A percentile compares a stretch with the other conserved stretches of the same genome.
Evolutionary conservation across 2,329 filamentous ascomycete species (phyloP).

Genomic region (Pseudogymnoascus sp.): DNA sequence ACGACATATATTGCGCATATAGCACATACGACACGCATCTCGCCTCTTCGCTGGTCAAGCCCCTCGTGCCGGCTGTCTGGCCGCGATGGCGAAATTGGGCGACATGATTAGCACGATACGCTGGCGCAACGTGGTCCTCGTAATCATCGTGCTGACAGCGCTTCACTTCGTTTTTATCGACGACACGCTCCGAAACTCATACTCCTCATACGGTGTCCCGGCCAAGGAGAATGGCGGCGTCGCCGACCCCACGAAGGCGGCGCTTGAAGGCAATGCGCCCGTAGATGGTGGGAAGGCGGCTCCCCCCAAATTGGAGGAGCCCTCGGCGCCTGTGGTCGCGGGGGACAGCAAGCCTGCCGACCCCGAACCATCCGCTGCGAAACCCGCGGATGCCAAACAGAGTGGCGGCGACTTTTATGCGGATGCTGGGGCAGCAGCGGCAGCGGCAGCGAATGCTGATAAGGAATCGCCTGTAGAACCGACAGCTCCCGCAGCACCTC

Average conservation of each 20-base stretch:
- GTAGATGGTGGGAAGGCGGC: constrained; percentile 1
- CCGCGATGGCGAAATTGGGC: constrained; percentile 1
- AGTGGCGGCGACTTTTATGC: not conserved
- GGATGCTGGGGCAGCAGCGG: not conserved
- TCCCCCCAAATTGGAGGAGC: not conserved
- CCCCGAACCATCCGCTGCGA: not conserved
- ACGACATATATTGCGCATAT: not conserved
- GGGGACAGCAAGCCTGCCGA: not conserved
- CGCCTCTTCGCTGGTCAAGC: not conserved
- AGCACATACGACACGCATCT: not conserved
- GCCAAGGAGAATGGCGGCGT: not conserved
- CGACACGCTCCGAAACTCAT: constrained; percentile 4
- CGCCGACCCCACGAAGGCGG: not conserved
- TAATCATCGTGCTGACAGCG: not conserved
- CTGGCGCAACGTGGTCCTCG: constrained; percentile 3
- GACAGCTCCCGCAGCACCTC: not conserved
- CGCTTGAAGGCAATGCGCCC: not conserved
- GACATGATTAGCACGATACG: constrained; percentile 6
- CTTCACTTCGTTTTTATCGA: constrained; percentile 8
- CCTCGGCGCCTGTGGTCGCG: not conserved
- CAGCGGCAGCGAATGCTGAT: not conserved
- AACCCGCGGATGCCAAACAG: not conserved
- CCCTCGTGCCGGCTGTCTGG: not conserved
- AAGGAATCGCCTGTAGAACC: not conserved
- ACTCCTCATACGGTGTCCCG: not conserved